Base-by-base conservation (phyloP, 1,284 basidiomycete species). In the Termitomyces sp. region DNA sequence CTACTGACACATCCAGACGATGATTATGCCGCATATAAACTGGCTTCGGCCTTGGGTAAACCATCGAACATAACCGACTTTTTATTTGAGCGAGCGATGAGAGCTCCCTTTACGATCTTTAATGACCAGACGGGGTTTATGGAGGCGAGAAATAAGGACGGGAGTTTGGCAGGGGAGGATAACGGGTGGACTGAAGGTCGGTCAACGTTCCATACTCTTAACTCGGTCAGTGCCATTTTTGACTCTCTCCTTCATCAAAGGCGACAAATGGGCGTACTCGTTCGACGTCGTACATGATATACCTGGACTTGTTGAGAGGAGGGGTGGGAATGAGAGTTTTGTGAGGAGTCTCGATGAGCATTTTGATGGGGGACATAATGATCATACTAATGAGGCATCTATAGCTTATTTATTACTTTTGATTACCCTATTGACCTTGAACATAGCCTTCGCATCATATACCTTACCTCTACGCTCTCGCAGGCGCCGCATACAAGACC, bases 181-280 rank as follows among this genome's bases (percentile, higher is more conserved):
- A 76, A 68, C 13, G 90, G 85, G 0, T 91, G 86, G 89, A 91
- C 84, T 6, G 89, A 90, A 70, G 90, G 71, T 72, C 19, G 5
- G 59, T 46, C 16, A 14, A 30, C 14, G 2, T 24, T 37, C 11
- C 16, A 16, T n/a, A 24, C 14, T 1, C 13, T 8, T 1, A 13
- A 6, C 35, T 24, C 9, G 19, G 16, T 28, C 6, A 3, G 5
- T 10, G 10, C 9, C 14, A n/a, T 11, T n/a, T 9, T 19, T 18
- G 14, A 5, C 30, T 4, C 24, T n/a, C n/a, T n/a, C n/a, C n/a
- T n/a, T n/a, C n/a, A n/a, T n/a, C 18, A 21, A 49, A 73, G 72
- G 87, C 34, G 90, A 92, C 65, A 86, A 86, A 69, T 91, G 88
- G 88, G 85, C 84, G 7, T 91, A 92, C 65, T 83, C 85, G 1